A percentile compares a stretch with the other conserved stretches of the same genome.
Conservation (phyloP, 257 asterid species). For the Gentiana dahurica region DNA sequence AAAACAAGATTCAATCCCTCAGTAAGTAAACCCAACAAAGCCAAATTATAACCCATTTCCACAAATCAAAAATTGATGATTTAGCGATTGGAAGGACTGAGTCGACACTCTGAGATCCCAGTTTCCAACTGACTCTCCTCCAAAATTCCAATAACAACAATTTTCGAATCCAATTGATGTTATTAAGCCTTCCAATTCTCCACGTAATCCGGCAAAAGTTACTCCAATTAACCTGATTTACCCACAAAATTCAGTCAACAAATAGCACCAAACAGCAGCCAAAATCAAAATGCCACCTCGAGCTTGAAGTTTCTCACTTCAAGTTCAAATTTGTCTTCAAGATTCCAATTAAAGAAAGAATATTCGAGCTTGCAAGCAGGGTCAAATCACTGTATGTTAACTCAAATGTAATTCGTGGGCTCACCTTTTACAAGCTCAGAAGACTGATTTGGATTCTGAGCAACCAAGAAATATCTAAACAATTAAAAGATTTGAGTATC, state of each 20-base stretch:
- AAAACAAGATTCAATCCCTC: slow-evolving; percentile 31
- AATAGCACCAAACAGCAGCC: slow-evolving; percentile 14
- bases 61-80: slow-evolving; percentile 19
- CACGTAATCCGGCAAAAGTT: slow-evolving; percentile 16
- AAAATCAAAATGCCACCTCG: slow-evolving; percentile 27
- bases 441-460: slow-evolving; percentile 12
- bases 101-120: slow-evolving; percentile 46
- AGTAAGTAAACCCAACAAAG: slow-evolving; percentile 27
- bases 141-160: slow-evolving; percentile 41
- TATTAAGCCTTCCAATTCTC: slow-evolving; percentile 13
- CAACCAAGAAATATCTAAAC: background rate
- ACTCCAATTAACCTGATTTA: slow-evolving; percentile 33
- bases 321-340: slow-evolving; percentile 25
- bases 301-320: slow-evolving; percentile 47
- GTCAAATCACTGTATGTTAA: slow-evolving; percentile 19
- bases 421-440: slow-evolving; percentile 47
- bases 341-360: slow-evolving; percentile 22
- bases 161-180: slow-evolving; percentile 28
- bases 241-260: slow-evolving; percentile 14
- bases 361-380: slow-evolving; percentile 34
- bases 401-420: slow-evolving; percentile 21
- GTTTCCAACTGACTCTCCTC: slow-evolving; percentile 50
- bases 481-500: too few relatives aligned
- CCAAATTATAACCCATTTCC: slow-evolving; percentile 42
- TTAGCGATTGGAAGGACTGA: slow-evolving; percentile 18